These are phyloP conservation scores for bread wheat (Triticum aestivum) DNA, from an alignment of 176 grass and related monocot species.

Conservation along the genomic window DNA sequence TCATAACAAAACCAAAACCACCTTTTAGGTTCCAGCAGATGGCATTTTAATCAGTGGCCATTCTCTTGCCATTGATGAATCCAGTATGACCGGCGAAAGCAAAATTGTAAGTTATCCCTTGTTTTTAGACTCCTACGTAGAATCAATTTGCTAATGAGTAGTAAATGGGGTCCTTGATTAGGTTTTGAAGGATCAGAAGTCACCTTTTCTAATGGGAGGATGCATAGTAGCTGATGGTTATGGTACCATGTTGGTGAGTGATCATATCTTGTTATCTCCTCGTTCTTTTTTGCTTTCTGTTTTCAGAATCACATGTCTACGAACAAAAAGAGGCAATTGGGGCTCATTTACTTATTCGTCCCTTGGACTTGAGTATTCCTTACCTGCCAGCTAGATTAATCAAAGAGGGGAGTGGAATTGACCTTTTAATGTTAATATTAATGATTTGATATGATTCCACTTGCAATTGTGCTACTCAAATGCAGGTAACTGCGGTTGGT, in stretches of 20 bases:
- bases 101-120: conserved; percentile 73
- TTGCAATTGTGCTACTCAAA: neutral
- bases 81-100: conserved; percentile 98
- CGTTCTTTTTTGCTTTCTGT: neutral
- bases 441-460: conserved; percentile 13
- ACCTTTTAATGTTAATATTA: neutral
- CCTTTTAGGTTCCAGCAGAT: conserved; percentile 84
- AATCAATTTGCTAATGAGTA: conserved; percentile 17
- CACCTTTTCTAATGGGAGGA: conserved; percentile 95
- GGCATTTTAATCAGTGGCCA: conserved; percentile 78
- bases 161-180: conserved; percentile 40
- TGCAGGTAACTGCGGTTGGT: conserved; percentile 93
- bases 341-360: neutral
- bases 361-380: neutral
- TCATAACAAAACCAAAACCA: conserved; percentile 13
- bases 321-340: conserved; percentile 4
- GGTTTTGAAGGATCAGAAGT: conserved; percentile 72
- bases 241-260: conserved; percentile 91
- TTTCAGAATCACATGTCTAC: neutral
- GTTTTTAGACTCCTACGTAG: conserved; percentile 11
- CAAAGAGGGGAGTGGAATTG: neutral
- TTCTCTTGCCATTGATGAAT: conserved; percentile 96
- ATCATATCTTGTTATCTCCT: conserved; percentile 12
- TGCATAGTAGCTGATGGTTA: conserved; percentile 99
- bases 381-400: neutral